Evolutionary conservation across 768 basidiomycete genomes (phyloP), one percentile per base, ranked within the genome.

Genomic region (Mycena belliarum): DNA sequence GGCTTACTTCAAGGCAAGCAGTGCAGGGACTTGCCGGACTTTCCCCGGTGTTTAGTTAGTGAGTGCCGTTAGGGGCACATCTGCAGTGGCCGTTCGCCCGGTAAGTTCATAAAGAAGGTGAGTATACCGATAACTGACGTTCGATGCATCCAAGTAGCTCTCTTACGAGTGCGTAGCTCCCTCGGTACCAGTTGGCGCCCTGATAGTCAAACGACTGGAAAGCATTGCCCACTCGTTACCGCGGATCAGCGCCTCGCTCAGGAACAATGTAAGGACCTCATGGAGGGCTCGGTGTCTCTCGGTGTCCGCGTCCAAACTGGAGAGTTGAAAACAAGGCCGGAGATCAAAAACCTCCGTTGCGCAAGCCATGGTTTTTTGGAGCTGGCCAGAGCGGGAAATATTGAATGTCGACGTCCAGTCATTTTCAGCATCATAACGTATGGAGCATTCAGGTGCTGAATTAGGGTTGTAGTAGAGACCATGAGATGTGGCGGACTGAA

Each of bases 251-350:
- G 37, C 37, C 40, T 44, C 42, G 14, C 29, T 47, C 55, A 59
- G 53, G 57, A 35, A 59, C 48, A 20, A 12, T 37, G 25, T 2
- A 45, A n/a, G 9, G 42, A 25, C 24, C 15, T 15, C 45, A 48
- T 51, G 51, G 68, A 65, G 63, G 72, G 68, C 68, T 72, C 66
- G 60, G 60, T 40, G 21, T 49, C 52, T 41, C n/a, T n/a, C n/a
- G n/a, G n/a, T n/a, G 52, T 33, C 23, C 29, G 21, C 23, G 29
- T 23, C 20, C 23, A 15, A 23, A 24, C 40, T 46, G 11, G 42
- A 44, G 33, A 33, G 29, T 43, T 46, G 35, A 50, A 37, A 47
- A 52, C 44, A 26, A 51, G 43, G 21, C 43, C 57, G 57, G 57
- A 26, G 51, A 24, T 48, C 49, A n/a, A 26, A 25, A 49, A 59